Evolutionary conservation across 2,329 filamentous ascomycete genomes (phyloP), one percentile per base, ranked within the genome.

Genomic region (Blastomyces percursus): DNA sequence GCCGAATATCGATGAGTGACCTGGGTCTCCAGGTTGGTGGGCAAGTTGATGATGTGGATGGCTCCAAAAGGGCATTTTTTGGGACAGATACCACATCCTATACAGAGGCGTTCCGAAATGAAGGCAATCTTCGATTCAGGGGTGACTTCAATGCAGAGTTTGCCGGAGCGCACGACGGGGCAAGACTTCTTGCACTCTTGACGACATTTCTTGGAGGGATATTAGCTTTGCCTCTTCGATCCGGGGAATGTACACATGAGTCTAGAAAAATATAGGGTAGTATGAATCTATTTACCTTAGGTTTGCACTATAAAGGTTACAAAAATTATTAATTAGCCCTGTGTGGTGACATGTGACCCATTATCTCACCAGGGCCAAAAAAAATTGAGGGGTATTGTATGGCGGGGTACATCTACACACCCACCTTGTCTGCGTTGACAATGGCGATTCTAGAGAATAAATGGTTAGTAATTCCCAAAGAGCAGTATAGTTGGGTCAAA

Each of bases 141-240:
- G 61, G 84, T 82, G 72, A 99, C 95, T 82, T 99, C 93, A 75
- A 97, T 96, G 79, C 92, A 96, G 69, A 95, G 86, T 82, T 96
- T 97, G 78, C 94, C 94, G 65, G 92, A 96, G 72, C 93, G 90
- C 69, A 99, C 94, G 66, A 99, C 94, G 38, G 95, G 91, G 77
- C 94, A 99, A 38, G 92, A 93, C 78, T 97, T 97, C 78, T 97
- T 97, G 84, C 94, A 99, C 79, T 99, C 94, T 81, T 96, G 93
- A 69, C 93, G 87, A 78, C 94, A 97, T 91, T 97, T 97, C 89
- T 92, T 92, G 72, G n/a, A 9, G 38, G 38, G 38, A n/a, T 11
- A 35, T 60, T 24, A 57, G 40, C 48, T 40, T 59, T 59, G n/a
- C 19, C 27, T 11, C 44, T 5, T 24, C 11, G 24, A 32, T 51